Evolutionary conservation across 352 stramenopile species (phyloP), one percentile per base, ranked within the genome.

Genomic region (Pythium sukuiense): DNA sequence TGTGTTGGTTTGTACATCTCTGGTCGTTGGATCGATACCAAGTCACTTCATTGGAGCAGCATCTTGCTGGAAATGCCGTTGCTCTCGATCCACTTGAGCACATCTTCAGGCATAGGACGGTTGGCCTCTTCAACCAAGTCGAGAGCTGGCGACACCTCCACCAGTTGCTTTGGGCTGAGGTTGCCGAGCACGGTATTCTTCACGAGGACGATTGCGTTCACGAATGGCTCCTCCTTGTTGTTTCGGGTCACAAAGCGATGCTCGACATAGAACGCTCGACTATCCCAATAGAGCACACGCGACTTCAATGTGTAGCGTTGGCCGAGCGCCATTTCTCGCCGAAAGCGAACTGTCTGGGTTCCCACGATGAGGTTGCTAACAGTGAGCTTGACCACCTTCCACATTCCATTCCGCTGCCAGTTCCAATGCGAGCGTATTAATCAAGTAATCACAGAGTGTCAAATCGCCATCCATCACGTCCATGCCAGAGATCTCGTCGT

Each of bases 311-410:
- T 76, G 70, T 89, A 94, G 18, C 57, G 37, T 61, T 93, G 68
- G 20, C 81, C 74, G n/a, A 94, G 75, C 30, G 72, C 76, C 67
- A 94, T 72, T 63, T 94, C 86, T 26, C 86, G 86, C 0, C 86
- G 81, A 60, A 91, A 94, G n/a, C 86, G 84, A 29, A 94, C 80
- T 11, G 69, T 90, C 67, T 93, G 86, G 33, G 86, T 74, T n/a
- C 80, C 84, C 26, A 94, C 83, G 27, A 94, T 73, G 60, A 94
- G 73, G 70, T 94, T 94, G 26, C 82, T 81, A 18, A 78, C 73
- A 6, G 52, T 65, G 0, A 58, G 48, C n/a, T 62, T 79, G 37
- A 94, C 35, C 32, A 92, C 66, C 20, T 63, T 63, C 86, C 86
- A 94, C 35, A 94, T 60, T 20, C 86, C 86, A 54, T 93, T 94